Conservation (phyloP, 1,139 yeast genomes). For the Suhomyces chickasaworum region DNA sequence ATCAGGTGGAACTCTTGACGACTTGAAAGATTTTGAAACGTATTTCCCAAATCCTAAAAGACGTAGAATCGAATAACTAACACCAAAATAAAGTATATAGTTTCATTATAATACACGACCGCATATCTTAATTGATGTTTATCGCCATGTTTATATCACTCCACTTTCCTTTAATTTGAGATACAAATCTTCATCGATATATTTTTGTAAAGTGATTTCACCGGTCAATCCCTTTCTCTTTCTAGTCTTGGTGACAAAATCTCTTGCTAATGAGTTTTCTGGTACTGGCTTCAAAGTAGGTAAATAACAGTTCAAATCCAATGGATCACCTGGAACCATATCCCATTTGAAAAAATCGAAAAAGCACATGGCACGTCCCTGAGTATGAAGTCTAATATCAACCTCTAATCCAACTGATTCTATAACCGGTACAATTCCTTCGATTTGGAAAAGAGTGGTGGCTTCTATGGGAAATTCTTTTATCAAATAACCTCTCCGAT, state of each 20-base stretch:
- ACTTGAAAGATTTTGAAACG: neutral
- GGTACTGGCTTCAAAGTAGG: slow-evolving; percentile 80
- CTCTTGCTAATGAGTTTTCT: slow-evolving; percentile 71
- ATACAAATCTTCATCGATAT: slow-evolving; percentile 63
- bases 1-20: slow-evolving; percentile 27
- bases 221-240: slow-evolving; percentile 82
- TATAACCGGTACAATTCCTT: slow-evolving; percentile 78
- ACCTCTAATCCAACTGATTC: slow-evolving; percentile 90
- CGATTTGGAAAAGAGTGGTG: slow-evolving; percentile 63
- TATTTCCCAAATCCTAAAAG: neutral
- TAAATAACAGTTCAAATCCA: slow-evolving; percentile 63
- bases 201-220: slow-evolving; percentile 73
- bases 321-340: slow-evolving; percentile 87
- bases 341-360: slow-evolving; percentile 73
- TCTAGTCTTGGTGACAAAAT: slow-evolving; percentile 86
- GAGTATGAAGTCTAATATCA: slow-evolving; percentile 74
- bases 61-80: slow-evolving; percentile 2
- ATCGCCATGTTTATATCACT: slow-evolving; percentile 14
- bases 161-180: slow-evolving; percentile 55
- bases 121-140: no score
- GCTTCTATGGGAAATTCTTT: slow-evolving; percentile 65
- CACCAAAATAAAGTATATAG: neutral
- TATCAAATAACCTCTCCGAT: slow-evolving; percentile 63
- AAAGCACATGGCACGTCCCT: slow-evolving; percentile 76
- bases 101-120: slow-evolving; percentile 1